phyloP scores from a whole-genome alignment of 768 basidiomycete genomes.

The Peribolospora baueri region DNA sequence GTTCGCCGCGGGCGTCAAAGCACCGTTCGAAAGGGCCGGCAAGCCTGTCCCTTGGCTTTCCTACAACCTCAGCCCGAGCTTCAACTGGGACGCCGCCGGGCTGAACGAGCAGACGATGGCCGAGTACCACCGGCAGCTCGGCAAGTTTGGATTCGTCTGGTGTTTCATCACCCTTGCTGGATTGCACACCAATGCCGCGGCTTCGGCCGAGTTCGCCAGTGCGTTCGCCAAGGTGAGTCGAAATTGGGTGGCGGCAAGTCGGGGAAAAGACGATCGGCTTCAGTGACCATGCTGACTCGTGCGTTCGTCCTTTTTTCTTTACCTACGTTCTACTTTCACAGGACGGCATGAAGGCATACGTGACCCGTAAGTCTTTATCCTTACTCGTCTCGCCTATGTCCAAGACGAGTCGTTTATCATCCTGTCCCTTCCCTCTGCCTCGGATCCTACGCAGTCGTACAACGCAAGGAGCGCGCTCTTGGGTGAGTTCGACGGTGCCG shows the following conservation, averaged over 20 bases:
- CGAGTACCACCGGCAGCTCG: slow-evolving; percentile 71
- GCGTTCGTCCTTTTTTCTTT: not conserved
- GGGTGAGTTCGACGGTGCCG: slow-evolving; percentile 19
- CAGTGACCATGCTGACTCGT: too few relatives aligned
- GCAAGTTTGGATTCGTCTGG: slow-evolving; percentile 91
- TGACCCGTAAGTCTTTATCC: slow-evolving; percentile 26
- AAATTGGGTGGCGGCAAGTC: too few relatives aligned
- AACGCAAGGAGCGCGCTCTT: slow-evolving; percentile 73
- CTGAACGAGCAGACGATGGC: slow-evolving; percentile 65
- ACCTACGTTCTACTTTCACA: slow-evolving; percentile 25
- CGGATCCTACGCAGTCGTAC: slow-evolving; percentile 29
- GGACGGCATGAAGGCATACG: slow-evolving; percentile 98
- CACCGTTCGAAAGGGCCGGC: slow-evolving; percentile 26
- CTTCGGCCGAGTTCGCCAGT: slow-evolving; percentile 73
- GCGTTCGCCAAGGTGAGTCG: slow-evolving; percentile 26
- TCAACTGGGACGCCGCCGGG: slow-evolving; percentile 49
- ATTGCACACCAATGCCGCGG: slow-evolving; percentile 90
- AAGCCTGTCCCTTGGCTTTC: slow-evolving; percentile 84
- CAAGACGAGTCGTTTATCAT: too few relatives aligned
- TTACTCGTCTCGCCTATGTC: too few relatives aligned
- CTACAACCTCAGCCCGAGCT: slow-evolving; percentile 77
- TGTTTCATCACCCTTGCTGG: slow-evolving; percentile 97
- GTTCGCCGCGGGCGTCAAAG: slow-evolving; percentile 57
- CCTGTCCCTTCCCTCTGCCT: too few relatives aligned
- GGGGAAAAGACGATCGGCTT: too few relatives aligned